A percentile compares a stretch with the other conserved stretches of the same genome.
phyloP scores from a whole-genome alignment of 352 stramenopile species.

The Blastocystis sp. region DNA sequence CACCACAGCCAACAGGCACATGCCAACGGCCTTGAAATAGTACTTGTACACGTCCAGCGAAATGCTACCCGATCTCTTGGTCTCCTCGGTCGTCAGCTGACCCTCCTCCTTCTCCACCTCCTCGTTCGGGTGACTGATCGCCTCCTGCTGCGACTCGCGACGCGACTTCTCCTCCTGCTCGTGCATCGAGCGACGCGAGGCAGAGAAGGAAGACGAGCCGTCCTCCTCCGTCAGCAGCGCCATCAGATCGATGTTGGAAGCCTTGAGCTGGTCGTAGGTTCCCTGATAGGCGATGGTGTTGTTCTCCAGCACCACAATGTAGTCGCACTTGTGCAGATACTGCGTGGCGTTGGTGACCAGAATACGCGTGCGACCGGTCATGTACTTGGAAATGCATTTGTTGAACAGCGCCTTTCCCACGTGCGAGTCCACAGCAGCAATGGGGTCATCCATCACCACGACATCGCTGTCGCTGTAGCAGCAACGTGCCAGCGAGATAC shows the following conservation, averaged over 20 bases:
- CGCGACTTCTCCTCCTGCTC: conserved; percentile 13
- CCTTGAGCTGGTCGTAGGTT: conserved; percentile 62
- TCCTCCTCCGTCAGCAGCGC: no score
- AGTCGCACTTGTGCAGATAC: conserved; percentile 63
- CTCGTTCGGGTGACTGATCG: no score
- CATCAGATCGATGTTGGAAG: conserved; percentile 58
- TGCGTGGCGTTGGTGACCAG: conserved; percentile 68
- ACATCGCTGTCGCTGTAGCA: conserved; percentile 65
- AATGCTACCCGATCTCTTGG: conserved; percentile 43
- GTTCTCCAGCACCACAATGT: conserved; percentile 63
- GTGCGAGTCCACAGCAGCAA: conserved; percentile 64
- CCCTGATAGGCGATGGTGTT: conserved; percentile 65
- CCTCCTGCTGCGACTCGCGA: background rate
- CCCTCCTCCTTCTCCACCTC: conserved; percentile 15
- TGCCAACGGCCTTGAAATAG: conserved; percentile 53
- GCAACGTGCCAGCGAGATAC: conserved; percentile 62
- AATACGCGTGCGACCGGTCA: conserved; percentile 66
- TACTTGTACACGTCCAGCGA: conserved; percentile 23
- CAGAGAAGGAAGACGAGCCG: no score
- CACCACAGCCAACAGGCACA: background rate
- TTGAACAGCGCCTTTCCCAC: conserved; percentile 66
- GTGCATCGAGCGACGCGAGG: conserved; percentile 56
- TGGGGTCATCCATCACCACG: conserved; percentile 61
- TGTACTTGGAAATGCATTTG: conserved; percentile 65
- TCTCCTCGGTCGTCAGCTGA: background rate